Evolutionary conservation across 2,329 filamentous ascomycete species (phyloP).

Genomic region (Paradendryphiella salina): DNA sequence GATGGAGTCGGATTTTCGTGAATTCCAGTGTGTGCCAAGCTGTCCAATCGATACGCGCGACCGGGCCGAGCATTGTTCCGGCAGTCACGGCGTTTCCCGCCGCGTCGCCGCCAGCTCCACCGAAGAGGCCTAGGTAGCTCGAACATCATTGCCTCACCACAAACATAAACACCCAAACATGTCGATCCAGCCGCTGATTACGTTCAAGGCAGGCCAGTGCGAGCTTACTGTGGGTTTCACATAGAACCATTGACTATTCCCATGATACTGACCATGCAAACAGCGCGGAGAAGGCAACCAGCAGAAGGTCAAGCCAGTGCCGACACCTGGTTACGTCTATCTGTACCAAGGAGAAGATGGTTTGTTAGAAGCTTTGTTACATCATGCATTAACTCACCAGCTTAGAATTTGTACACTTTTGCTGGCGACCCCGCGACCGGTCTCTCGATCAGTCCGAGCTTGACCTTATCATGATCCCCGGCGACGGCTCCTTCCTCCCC

Average conservation of each 20-base stretch:
- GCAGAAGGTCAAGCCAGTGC: slow-evolving; percentile 69
- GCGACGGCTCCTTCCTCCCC: slow-evolving; percentile 83
- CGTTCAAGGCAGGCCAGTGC: slow-evolving; percentile 94
- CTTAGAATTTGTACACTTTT: slow-evolving; percentile 88
- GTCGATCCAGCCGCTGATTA: slow-evolving; percentile 85
- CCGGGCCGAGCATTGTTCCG: slow-evolving; percentile 16
- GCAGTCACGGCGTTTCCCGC: slow-evolving; percentile 15
- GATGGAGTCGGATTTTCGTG: slow-evolving; percentile 18
- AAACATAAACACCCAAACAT: slow-evolving; percentile 53
- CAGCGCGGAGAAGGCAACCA: slow-evolving; percentile 32
- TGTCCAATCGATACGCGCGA: slow-evolving; percentile 19
- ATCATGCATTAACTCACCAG: slow-evolving; percentile 16
- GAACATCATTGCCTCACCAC: slow-evolving; percentile 17
- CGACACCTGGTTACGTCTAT: slow-evolving; percentile 83
- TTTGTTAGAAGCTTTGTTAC: slow-evolving; percentile 40
- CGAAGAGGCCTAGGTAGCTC: slow-evolving; percentile 20
- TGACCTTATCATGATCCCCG: slow-evolving; percentile 91
- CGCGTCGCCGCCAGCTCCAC: slow-evolving; percentile 14
- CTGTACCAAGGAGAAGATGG: slow-evolving; percentile 85
- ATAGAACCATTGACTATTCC: neutral
- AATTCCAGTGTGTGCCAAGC: slow-evolving; percentile 20
- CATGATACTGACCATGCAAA: slow-evolving; percentile 21
- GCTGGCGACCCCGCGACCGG: slow-evolving; percentile 83
- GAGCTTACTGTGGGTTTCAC: slow-evolving; percentile 71
- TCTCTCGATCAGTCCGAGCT: slow-evolving; percentile 74